Evolutionary conservation across 1,284 basidiomycete genomes (phyloP), one percentile per base, ranked within the genome.

Genomic region (Trichosporon faecale): DNA sequence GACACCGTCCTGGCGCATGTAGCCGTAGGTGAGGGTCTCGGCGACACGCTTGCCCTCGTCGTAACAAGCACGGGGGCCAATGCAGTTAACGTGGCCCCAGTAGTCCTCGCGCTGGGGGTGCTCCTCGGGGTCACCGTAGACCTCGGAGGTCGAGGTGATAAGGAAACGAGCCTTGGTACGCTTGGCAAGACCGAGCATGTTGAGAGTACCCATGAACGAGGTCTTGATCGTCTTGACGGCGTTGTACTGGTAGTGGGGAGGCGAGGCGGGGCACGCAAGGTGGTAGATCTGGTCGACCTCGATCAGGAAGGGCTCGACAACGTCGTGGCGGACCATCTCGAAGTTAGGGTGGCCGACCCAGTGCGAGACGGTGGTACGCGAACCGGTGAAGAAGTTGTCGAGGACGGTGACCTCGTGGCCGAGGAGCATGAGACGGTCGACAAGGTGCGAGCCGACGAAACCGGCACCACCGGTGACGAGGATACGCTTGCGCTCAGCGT

Each of bases 301-400:
- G 80, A 95, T 95, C 89, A 95, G 91, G 86, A 95, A 95, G 3
- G 95, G 93, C 80, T 97, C 92, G 65, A 96, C 91, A 23, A 99
- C 92, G 83, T 99, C 96, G 84, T 98, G 96, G 71, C 96, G 89
- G 74, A 98, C 93, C 84, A 98, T 87, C 85, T 98, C 96, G 77
- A 99, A 99, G 86, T 98, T 98, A 71, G 96, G 96, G 84, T 99
- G 96, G 2, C 96, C 96, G 73, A 95, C 88, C 93, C 93, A 95
- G 82, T 95, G 93, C 72, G 90, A 91, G 72, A 83, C 80, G 66
- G 94, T 95, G 37, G 93, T 95, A 84, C 95, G 95, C 67, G 92
- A 93, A 23, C 96, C 96, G 25, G 95, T 98, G 86, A 98, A 98
- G 83, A 98, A 98, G 86, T 98, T 98, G 86, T 98, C 96, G 68